These are phyloP conservation scores for Stephanodiscus minutulus DNA, from an alignment of 108 stramenopile species.

Conservation along the genomic window DNA sequence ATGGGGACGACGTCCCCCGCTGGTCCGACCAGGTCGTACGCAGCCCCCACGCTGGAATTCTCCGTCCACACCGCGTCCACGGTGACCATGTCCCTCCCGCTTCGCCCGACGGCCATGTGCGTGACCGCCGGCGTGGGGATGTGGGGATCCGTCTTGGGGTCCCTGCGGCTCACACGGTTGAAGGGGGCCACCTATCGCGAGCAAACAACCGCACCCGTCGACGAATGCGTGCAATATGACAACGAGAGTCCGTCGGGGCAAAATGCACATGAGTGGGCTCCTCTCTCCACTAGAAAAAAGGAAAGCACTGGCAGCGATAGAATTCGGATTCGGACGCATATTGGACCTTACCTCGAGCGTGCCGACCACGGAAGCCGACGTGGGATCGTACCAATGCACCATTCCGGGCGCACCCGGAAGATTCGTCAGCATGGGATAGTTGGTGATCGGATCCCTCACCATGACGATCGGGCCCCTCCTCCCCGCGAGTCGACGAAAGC, in stretches of 20 bases:
- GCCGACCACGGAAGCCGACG: slow-evolving; percentile 46
- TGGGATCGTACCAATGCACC: slow-evolving; percentile 81
- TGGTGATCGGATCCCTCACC: slow-evolving; percentile 47
- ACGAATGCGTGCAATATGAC: not conserved
- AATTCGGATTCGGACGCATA: too few relatives aligned
- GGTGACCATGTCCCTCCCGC: slow-evolving; percentile 68
- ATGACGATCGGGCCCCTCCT: slow-evolving; percentile 27
- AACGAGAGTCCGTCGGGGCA: not conserved
- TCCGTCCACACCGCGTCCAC: slow-evolving; percentile 73
- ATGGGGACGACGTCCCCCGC: slow-evolving; percentile 20
- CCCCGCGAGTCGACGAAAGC: not conserved
- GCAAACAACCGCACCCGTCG: not conserved
- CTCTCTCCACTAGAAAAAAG: not conserved
- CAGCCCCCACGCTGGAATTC: slow-evolving; percentile 57
- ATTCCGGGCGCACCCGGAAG: slow-evolving; percentile 70
- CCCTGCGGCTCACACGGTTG: slow-evolving; percentile 73
- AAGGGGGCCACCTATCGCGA: slow-evolving; percentile 60
- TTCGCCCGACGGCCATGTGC: slow-evolving; percentile 52
- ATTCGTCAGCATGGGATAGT: slow-evolving; percentile 39
- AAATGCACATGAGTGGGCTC: not conserved
- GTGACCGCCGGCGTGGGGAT: slow-evolving; percentile 71
- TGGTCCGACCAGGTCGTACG: slow-evolving; percentile 19
- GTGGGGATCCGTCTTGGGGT: slow-evolving; percentile 46
- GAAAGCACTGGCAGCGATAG: not conserved
- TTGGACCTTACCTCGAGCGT: slow-evolving; percentile 52